These are phyloP conservation scores for Dryas integrifolia DNA, from an alignment of 331 rosid species.

Conservation along the genomic window DNA sequence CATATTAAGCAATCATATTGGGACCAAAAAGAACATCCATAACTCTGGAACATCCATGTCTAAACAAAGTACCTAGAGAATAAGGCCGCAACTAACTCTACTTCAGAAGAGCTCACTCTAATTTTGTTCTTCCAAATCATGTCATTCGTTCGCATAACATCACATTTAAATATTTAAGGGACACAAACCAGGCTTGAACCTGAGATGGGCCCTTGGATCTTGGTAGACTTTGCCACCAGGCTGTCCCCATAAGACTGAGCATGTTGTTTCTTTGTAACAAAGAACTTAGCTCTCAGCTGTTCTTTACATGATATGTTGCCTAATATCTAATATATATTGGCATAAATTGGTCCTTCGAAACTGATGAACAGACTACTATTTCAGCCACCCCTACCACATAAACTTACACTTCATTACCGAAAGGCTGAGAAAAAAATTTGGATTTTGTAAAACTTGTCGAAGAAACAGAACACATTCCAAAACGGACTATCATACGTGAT, in stretches of 20 bases:
- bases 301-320: neutral
- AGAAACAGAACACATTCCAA: neutral
- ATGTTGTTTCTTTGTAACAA: neutral
- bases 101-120: neutral
- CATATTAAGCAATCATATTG: neutral
- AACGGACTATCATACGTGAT: neutral
- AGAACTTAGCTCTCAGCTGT: neutral
- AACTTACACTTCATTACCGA: neutral
- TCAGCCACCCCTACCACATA: neutral
- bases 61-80: neutral
- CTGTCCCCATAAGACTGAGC: neutral
- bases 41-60: neutral
- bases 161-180: too few species aligned
- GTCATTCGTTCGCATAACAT: too few species aligned
- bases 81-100: neutral
- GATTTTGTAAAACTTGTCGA: neutral
- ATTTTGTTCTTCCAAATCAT: neutral
- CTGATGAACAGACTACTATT: neutral
- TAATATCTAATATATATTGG: neutral
- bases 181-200: neutral
- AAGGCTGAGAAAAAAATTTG: neutral
- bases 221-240: conserved; percentile 4
- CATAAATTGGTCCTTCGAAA: neutral
- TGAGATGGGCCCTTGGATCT: neutral
- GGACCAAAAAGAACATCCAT: neutral